Evolutionary conservation across 768 basidiomycete genomes (phyloP).

Genomic region (Pleurotus salmoneostramineus): DNA sequence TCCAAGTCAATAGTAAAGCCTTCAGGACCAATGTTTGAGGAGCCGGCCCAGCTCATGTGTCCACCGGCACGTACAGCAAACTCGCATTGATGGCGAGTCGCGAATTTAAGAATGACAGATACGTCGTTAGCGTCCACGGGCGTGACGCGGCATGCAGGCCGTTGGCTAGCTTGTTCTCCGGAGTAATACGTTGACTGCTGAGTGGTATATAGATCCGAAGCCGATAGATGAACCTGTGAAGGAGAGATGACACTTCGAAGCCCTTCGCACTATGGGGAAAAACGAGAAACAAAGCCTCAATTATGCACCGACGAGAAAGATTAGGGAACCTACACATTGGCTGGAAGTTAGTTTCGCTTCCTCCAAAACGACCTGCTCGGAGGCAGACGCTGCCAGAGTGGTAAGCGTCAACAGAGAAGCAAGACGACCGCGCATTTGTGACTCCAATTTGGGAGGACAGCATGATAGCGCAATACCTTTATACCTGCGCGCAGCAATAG

Average conservation of each 20-base stretch:
- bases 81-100: background rate
- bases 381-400: background rate
- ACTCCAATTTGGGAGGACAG: background rate
- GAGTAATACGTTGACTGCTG: conserved; percentile 3
- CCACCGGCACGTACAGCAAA: conserved; percentile 7
- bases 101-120: background rate
- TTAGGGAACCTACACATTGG: background rate
- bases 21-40: conserved; percentile 9
- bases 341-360: background rate
- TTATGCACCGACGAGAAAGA: background rate
- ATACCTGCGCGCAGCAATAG: background rate
- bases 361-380: background rate
- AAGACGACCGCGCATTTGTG: background rate
- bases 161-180: background rate
- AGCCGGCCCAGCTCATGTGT: conserved; percentile 10
- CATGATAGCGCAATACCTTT: background rate
- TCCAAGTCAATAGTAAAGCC: conserved; percentile 12
- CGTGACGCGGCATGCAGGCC: conserved; percentile 3
- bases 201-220: background rate
- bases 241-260: background rate
- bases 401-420: background rate
- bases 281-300: background rate
- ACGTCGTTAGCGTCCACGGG: background rate
- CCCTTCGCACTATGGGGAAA: background rate
- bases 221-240: background rate